phyloP scores from a whole-genome alignment of 768 basidiomycete genomes.

The Tulasnella sp. region DNA sequence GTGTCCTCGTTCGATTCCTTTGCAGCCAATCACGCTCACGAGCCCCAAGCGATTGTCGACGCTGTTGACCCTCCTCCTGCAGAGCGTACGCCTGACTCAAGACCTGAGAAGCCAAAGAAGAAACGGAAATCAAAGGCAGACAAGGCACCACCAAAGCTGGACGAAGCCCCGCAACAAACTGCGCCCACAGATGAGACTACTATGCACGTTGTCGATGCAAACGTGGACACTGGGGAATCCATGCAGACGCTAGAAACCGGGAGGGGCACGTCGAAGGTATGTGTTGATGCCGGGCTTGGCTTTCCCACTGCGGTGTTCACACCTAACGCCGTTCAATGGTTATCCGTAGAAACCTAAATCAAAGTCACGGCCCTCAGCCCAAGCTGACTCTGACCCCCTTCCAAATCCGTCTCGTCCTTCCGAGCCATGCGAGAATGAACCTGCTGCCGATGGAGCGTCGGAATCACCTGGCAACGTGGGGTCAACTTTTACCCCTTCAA shows the following conservation, averaged over 20 bases:
- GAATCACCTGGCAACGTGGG: background rate
- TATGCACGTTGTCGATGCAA: background rate
- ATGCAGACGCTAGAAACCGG: background rate
- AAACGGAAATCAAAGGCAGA: background rate
- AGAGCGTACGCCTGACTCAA: background rate
- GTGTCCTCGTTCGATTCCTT: background rate
- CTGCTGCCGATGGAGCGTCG: conserved; percentile 5
- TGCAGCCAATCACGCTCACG: background rate
- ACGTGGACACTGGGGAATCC: background rate
- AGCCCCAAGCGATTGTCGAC: background rate
- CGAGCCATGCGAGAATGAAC: conserved; percentile 5
- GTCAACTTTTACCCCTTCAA: background rate
- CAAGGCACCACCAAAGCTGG: background rate
- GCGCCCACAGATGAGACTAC: background rate
- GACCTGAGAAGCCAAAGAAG: background rate
- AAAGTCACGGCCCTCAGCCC: background rate
- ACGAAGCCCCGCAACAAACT: background rate
- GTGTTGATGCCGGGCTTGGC: background rate
- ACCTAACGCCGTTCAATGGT: background rate
- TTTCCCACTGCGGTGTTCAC: background rate
- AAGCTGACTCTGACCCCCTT: background rate
- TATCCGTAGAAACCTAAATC: background rate
- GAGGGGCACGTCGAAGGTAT: background rate
- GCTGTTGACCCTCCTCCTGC: background rate
- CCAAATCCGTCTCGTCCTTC: conserved; percentile 1